Evolutionary conservation across 768 basidiomycete species (phyloP).

Genomic region (Lentinula sp.): DNA sequence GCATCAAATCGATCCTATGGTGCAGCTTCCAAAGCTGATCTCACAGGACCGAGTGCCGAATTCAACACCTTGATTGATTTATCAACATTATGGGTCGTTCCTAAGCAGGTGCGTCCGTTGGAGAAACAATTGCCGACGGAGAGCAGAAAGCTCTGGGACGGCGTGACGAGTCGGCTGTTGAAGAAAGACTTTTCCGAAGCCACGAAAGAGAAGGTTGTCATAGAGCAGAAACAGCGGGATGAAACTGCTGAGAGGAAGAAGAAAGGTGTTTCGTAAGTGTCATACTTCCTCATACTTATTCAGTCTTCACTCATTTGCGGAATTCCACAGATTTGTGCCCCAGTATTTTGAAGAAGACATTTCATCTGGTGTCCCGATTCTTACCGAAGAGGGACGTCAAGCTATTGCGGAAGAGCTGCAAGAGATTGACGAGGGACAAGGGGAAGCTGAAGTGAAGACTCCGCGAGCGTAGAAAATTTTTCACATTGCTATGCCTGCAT

Average conservation of each 20-base stretch:
- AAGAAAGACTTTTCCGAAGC: slow-evolving; percentile 89
- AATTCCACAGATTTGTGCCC: slow-evolving; percentile 55
- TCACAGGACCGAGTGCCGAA: slow-evolving; percentile 40
- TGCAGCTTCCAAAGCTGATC: slow-evolving; percentile 38
- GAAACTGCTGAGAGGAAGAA: slow-evolving; percentile 82
- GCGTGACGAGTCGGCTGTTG: slow-evolving; percentile 66
- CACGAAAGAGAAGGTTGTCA: slow-evolving; percentile 82
- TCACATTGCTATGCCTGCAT: not conserved
- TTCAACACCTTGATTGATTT: slow-evolving; percentile 74
- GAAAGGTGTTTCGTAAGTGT: slow-evolving; percentile 69
- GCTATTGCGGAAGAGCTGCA: slow-evolving; percentile 72
- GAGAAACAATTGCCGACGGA: slow-evolving; percentile 74
- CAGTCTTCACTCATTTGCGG: not conserved
- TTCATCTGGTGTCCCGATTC: slow-evolving; percentile 55
- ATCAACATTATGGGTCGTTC: slow-evolving; percentile 59
- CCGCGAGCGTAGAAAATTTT: not conserved
- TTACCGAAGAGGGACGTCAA: slow-evolving; percentile 64
- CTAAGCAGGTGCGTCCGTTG: slow-evolving; percentile 81
- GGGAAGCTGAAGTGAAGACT: not conserved
- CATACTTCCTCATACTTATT: not conserved
- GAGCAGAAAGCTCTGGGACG: slow-evolving; percentile 85
- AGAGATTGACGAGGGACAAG: slow-evolving; percentile 16
- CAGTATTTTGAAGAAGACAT: slow-evolving; percentile 70
- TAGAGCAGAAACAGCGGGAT: slow-evolving; percentile 93
- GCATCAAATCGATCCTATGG: slow-evolving; percentile 25